phyloP scores from a whole-genome alignment of 1,139 yeast species.

The Groenewaldozyma sp. region DNA sequence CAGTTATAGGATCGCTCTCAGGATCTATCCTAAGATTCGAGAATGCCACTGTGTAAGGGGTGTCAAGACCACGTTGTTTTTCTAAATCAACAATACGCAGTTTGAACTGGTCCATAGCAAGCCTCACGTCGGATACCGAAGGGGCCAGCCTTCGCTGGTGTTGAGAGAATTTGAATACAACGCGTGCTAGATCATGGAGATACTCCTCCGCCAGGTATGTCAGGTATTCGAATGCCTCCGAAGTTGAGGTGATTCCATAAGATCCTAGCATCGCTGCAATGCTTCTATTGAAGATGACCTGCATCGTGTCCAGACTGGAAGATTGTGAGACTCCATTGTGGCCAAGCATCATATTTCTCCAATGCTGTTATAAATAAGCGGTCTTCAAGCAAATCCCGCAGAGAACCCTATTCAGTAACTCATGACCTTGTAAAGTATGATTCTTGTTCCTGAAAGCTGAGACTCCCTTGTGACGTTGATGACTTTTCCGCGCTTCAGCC shows the following conservation, averaged over 20 bases:
- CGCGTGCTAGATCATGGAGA: conserved; percentile 39
- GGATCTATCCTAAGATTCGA: conserved; percentile 22
- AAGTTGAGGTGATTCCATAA: conserved; percentile 14
- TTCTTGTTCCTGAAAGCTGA: too few species aligned
- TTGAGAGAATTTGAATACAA: conserved; percentile 47
- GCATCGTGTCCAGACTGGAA: conserved; percentile 8
- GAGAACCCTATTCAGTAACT: too few species aligned
- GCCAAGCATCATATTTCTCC: too few species aligned
- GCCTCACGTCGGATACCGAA: conserved; percentile 46
- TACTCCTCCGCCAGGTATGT: conserved; percentile 36
- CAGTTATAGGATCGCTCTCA: conserved; percentile 19
- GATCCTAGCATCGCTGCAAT: conserved; percentile 23
- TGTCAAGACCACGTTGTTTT: conserved; percentile 30
- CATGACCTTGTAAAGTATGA: too few species aligned
- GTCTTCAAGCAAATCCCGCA: too few species aligned
- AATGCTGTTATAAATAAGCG: too few species aligned
- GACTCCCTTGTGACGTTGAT: too few species aligned
- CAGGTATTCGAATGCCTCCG: conserved; percentile 28
- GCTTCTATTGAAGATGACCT: conserved; percentile 20
- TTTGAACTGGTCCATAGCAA: conserved; percentile 40
- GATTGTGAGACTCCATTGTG: too few species aligned
- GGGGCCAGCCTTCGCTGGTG: conserved; percentile 63
- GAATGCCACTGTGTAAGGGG: conserved; percentile 19
- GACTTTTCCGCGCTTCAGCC: too few species aligned
- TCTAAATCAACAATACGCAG: conserved; percentile 40